Evolutionary conservation across 306 rosid species (phyloP).

Genomic region (Pterocarpus macrocarpus): DNA sequence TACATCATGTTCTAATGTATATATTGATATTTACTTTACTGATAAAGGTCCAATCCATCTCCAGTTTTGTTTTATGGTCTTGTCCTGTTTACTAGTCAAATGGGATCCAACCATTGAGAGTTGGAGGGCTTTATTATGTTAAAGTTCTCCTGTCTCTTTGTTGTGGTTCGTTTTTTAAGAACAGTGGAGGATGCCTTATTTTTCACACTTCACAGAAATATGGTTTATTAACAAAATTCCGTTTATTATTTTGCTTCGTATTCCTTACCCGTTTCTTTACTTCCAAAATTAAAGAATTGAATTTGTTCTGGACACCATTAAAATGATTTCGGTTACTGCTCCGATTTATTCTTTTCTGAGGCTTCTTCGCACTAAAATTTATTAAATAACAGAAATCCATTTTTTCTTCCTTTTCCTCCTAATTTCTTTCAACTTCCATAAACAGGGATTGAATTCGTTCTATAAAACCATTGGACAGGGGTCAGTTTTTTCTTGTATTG

Average conservation of each 20-base stretch:
- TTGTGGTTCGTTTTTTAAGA: neutral
- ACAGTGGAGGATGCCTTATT: neutral
- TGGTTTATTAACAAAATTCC: neutral
- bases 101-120: conserved; percentile 27
- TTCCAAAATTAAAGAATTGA: neutral
- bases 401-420: no score
- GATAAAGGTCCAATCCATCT: conserved; percentile 26
- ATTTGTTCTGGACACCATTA: neutral
- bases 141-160: neutral
- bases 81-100: conserved; percentile 35
- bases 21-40: conserved; percentile 42
- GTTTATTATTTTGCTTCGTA: neutral
- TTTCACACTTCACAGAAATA: neutral
- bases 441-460: neutral
- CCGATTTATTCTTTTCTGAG: neutral
- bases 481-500: neutral
- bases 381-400: neutral
- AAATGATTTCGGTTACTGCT: neutral
- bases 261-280: neutral
- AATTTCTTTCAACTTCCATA: neutral
- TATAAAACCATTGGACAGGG: neutral
- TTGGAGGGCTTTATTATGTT: conserved; percentile 5
- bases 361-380: neutral
- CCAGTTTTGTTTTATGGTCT: conserved; percentile 37
- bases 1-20: conserved; percentile 56